phyloP scores from a whole-genome alignment of 2,329 filamentous ascomycete species.

The Verticillium alfalfae region DNA sequence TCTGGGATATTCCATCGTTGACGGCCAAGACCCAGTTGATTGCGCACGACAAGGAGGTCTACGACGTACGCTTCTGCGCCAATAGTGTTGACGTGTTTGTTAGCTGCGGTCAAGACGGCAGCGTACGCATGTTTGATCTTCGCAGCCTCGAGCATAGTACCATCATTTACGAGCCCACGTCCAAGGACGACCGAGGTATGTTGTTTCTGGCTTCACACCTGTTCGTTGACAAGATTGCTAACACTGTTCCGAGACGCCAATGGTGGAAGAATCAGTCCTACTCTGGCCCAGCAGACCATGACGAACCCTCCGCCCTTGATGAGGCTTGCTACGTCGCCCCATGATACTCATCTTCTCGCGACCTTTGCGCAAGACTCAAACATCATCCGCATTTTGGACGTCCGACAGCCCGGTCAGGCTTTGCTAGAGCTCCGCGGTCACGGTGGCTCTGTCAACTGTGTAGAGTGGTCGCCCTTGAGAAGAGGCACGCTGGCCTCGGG shows the following conservation, averaged over 20 bases:
- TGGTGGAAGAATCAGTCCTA: conserved; percentile 64
- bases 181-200: conserved; percentile 71
- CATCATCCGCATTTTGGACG: conserved; percentile 89
- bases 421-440: conserved; percentile 90
- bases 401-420: conserved; percentile 91
- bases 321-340: conserved; percentile 82
- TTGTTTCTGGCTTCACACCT: background rate
- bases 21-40: conserved; percentile 98
- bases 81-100: conserved; percentile 99
- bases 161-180: conserved; percentile 96
- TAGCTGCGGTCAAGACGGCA: conserved; percentile 94
- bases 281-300: conserved; percentile 72
- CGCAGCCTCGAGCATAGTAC: conserved; percentile 95
- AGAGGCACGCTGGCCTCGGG: conserved; percentile 87
- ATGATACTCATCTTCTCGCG: conserved; percentile 92
- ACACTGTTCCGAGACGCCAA: conserved; percentile 38
- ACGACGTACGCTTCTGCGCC: conserved; percentile 95
- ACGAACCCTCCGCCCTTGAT: conserved; percentile 71
- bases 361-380: conserved; percentile 94
- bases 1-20: conserved; percentile 97
- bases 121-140: conserved; percentile 97
- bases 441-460: conserved; percentile 77
- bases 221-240: background rate
- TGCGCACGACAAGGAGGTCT: conserved; percentile 98
- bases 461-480: conserved; percentile 89